Conservation (phyloP, 2,329 filamentous ascomycete species). For the Pyrenophora graminea region DNA sequence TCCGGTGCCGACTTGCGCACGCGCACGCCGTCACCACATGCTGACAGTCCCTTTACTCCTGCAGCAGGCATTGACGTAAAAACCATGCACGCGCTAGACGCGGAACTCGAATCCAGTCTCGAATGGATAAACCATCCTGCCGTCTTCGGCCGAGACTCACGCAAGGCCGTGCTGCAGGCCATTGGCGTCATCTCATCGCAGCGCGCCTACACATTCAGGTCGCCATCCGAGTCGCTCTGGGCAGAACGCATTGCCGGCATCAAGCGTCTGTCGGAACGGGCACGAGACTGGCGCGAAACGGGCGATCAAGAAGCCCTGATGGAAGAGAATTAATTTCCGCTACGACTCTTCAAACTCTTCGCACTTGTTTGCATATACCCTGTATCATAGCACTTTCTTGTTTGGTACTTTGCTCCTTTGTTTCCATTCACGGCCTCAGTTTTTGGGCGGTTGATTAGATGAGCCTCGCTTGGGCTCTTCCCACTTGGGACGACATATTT, state of each 20-base stretch:
- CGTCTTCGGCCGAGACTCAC: slow-evolving; percentile 88
- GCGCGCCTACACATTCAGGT: slow-evolving; percentile 89
- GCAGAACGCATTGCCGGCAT: slow-evolving; percentile 80
- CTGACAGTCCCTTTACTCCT: slow-evolving; percentile 58
- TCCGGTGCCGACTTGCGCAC: slow-evolving; percentile 42
- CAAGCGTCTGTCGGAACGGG: slow-evolving; percentile 78
- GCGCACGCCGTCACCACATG: slow-evolving; percentile 45
- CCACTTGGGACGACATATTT: slow-evolving; percentile 12
- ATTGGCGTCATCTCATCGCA: slow-evolving; percentile 97
- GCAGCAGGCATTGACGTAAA: slow-evolving; percentile 77
- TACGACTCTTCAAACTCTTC: slow-evolving; percentile 12
- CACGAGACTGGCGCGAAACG: slow-evolving; percentile 89
- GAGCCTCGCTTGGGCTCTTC: slow-evolving; percentile 7
- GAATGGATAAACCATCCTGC: slow-evolving; percentile 99
- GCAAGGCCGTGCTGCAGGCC: slow-evolving; percentile 93
- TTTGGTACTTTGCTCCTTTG: slow-evolving; percentile 12
- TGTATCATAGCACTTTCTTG: slow-evolving; percentile 27
- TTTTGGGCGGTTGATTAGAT: slow-evolving; percentile 17
- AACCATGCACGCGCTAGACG: slow-evolving; percentile 84
- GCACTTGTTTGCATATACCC: slow-evolving; percentile 23
- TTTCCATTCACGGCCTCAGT: slow-evolving; percentile 16
- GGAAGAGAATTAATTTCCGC: slow-evolving; percentile 51
- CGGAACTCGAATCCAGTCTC: slow-evolving; percentile 84
- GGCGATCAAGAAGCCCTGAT: slow-evolving; percentile 70
- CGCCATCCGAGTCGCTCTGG: slow-evolving; percentile 87